Evolutionary conservation across 495 filamentous ascomycete species (phyloP), one percentile per base, ranked within the genome.

Genomic region (Zalerion maritima): DNA sequence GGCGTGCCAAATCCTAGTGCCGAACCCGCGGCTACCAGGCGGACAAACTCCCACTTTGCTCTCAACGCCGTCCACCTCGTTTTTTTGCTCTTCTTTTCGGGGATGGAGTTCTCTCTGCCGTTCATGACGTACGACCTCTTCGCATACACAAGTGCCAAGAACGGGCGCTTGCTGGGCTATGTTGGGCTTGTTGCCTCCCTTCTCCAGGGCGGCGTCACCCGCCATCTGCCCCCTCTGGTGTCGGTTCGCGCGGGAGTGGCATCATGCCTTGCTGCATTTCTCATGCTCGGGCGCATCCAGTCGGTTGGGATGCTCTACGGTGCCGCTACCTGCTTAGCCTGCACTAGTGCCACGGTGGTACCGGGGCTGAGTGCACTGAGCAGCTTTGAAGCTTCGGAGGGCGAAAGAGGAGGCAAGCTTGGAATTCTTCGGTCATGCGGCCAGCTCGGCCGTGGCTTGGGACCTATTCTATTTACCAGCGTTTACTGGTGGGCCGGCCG

Each of bases 401-500:
- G 60, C 6, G 83, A 94, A 54, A 67, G 89, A 18, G 89, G 89
- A 2, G 73, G 72, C 13, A 89, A 89, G 31, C 50, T 96, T 35
- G 89, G 89, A 0, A 71, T 81, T 28, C 71, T 94, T 34, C 59
- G 89, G 14, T 87, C 83, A 45, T 69, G 59, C 57, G 78, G 89
- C 3, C 89, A 96, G 57, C 60, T 85, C 6, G 91, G 89, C 2
- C 62, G 91, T 14, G 81, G 86, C 3, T 50, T 87, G 12, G 89
- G 89, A 0, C 89, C 89, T 1, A 43, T 96, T 14, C 46, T 91
- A 25, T 99, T 96, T 44, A 94, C 87, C 40, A 77, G 81, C n/a
- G 62, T 99, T 34, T 99, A 96, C 57, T 99, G 89, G 89, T 99
- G 91, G 91, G 86, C 82, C 18, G 89, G 91, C 0, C 59, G 89